Conservation (phyloP, 805 yeast species). For the Ogataea paraovalis region DNA sequence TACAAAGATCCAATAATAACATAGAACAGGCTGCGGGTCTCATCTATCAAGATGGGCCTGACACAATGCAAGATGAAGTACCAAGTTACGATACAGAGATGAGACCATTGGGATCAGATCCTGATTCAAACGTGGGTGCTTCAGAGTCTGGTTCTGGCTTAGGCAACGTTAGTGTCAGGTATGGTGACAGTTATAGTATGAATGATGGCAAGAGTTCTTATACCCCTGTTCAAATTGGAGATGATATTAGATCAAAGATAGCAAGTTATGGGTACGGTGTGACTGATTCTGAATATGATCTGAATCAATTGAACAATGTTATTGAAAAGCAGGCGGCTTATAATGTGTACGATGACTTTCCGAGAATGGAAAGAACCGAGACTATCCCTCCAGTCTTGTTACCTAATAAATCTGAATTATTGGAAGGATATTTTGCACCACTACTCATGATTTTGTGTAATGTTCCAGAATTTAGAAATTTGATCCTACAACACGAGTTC, state of each 20-base stretch:
- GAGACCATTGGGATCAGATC: conserved; percentile 6
- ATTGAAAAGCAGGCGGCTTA: conserved; percentile 10
- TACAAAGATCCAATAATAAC: conserved; percentile 29
- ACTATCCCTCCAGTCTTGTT: conserved; percentile 32
- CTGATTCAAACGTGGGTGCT: background rate
- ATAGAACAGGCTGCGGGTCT: conserved; percentile 33
- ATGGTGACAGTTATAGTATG: background rate
- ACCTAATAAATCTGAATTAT: conserved; percentile 30
- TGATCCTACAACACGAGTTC: conserved; percentile 30
- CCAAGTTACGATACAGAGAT: conserved; percentile 11
- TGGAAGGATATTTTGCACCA: conserved; percentile 41
- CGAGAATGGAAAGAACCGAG: conserved; percentile 21
- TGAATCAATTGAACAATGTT: conserved; percentile 4
- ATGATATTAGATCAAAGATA: conserved; percentile 21
- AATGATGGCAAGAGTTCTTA: conserved; percentile 13
- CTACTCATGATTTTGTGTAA: conserved; percentile 37
- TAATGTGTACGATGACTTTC: conserved; percentile 32
- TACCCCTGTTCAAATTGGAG: conserved; percentile 21
- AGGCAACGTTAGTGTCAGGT: background rate
- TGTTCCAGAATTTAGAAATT: conserved; percentile 31
- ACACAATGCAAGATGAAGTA: conserved; percentile 10
- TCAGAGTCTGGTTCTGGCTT: conserved; percentile 1
- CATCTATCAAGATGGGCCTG: conserved; percentile 27
- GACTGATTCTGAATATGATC: conserved; percentile 1
- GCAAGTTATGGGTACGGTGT: conserved; percentile 18